These are phyloP conservation scores for Lyophyllum decastes DNA, from an alignment of 768 basidiomycete species.

Conservation along the genomic window DNA sequence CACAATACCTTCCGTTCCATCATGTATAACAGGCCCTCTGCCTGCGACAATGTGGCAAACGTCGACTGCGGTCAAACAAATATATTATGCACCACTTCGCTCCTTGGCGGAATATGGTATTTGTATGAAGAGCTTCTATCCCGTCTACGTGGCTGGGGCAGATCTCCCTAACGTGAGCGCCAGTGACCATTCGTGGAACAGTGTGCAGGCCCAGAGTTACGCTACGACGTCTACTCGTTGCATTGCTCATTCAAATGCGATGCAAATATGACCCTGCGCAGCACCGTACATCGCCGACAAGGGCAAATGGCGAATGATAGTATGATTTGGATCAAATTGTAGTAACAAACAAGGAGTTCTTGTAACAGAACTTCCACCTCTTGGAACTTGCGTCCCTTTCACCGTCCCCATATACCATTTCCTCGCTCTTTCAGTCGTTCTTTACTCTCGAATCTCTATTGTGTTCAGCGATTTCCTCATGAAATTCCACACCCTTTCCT, in stretches of 20 bases:
- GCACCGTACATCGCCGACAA: neutral
- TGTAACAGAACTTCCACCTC: conserved; percentile 11
- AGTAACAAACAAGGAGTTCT: conserved; percentile 20
- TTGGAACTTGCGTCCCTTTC: conserved; percentile 12
- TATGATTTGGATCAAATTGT: conserved; percentile 11
- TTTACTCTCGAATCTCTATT: conserved; percentile 18
- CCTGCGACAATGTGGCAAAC: neutral
- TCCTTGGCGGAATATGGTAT: no score
- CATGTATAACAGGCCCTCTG: neutral
- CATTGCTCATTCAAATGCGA: neutral
- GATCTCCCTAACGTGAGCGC: no score
- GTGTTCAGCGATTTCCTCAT: conserved; percentile 27
- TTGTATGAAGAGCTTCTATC: no score
- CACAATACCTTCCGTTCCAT: no score
- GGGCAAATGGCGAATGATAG: neutral
- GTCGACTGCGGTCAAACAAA: neutral
- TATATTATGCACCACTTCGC: no score
- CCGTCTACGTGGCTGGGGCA: no score
- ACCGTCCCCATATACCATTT: conserved; percentile 11
- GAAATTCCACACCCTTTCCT: conserved; percentile 37
- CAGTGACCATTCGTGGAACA: neutral
- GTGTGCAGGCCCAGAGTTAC: no score
- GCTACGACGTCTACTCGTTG: neutral
- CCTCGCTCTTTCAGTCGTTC: conserved; percentile 16
- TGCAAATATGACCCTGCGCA: neutral